Base-by-base conservation (phyloP, 495 filamentous ascomycete genomes). In the Neurospora pannonica region DNA sequence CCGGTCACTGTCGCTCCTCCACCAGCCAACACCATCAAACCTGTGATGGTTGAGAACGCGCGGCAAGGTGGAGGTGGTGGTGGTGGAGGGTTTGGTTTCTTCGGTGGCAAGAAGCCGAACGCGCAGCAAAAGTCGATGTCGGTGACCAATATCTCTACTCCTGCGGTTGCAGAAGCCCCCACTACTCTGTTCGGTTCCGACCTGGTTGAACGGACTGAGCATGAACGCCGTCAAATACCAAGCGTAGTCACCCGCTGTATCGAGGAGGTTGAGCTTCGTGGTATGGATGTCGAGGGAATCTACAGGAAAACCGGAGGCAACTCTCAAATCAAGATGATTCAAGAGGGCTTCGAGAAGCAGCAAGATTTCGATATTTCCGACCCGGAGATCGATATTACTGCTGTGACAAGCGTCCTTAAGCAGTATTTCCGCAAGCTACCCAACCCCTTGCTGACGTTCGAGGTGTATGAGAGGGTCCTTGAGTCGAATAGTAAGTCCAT, bases 231-330 rank as follows among this genome's bases (percentile, higher is more conserved):
- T 54, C 89, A 93, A 72, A 96, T 99, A 74, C 97, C 97, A 31
- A 89, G 89, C 78, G 92, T 99, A 70, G 91, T 99, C 46, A 93
- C 91, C 72, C 92, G 94, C 70, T 99, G 97, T 83, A 97, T 99
- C 78, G 93, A 97, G 79, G 96, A 99, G 84, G 97, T 99, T 72
- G 96, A 98, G 82, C 82, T 96, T 31, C 91, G 97, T 82, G 96
- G 96, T 60, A 98, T 99, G 94, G 94, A 98, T 79, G 88, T 97
- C 80, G 95, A 98, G 83, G 97, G 97, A 71, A 97, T 99, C 76
- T 99, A 99, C 85, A 91, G 97, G 75, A 99, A 99, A 86, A 95
- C 94, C 39, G 97, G 97, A 70, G 95, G 95, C 77, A 91, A 91
- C 72, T 91, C 91, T 2, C 92, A 94, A 75, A 92, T 97, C 81